A percentile compares a stretch with the other conserved stretches of the same genome.
Conservation (phyloP, 2,329 filamentous ascomycete species). For the Geosmithia morbida region DNA sequence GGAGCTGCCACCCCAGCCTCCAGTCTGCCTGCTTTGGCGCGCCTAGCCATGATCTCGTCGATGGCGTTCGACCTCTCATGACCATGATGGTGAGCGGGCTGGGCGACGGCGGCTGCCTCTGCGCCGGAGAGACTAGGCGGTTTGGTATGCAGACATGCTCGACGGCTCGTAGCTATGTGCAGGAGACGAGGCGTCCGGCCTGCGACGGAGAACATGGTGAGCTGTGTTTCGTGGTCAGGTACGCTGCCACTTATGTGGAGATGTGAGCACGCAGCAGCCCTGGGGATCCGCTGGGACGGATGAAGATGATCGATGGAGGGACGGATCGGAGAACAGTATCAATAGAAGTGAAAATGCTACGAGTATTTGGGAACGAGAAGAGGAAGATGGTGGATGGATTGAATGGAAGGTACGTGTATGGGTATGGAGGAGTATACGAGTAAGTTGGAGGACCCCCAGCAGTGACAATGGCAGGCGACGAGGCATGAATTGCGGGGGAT, state of each 20-base stretch:
- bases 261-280: too few species aligned
- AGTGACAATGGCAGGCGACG: not conserved
- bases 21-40: constrained; percentile 58
- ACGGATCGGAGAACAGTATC: too few species aligned
- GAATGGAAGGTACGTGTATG: not conserved
- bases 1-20: constrained; percentile 63
- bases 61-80: not conserved
- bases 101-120: constrained; percentile 3
- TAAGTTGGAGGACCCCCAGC: too few species aligned
- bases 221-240: too few species aligned
- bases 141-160: constrained; percentile 1
- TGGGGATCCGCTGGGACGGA: too few species aligned
- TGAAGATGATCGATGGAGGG: too few species aligned
- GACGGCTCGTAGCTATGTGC: not conserved
- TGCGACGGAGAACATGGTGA: not conserved
- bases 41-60: constrained; percentile 18
- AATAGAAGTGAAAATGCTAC: too few species aligned
- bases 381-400: too few species aligned
- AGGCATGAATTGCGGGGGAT: not conserved
- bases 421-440: not conserved
- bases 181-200: not conserved
- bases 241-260: too few species aligned
- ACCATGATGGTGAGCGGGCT: constrained; percentile 2
- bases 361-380: too few species aligned
- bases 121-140: not conserved